A percentile compares a stretch with the other conserved stretches of the same genome.
phyloP scores from a whole-genome alignment of 352 stramenopile genomes.

The Phytophthora foliorum region DNA sequence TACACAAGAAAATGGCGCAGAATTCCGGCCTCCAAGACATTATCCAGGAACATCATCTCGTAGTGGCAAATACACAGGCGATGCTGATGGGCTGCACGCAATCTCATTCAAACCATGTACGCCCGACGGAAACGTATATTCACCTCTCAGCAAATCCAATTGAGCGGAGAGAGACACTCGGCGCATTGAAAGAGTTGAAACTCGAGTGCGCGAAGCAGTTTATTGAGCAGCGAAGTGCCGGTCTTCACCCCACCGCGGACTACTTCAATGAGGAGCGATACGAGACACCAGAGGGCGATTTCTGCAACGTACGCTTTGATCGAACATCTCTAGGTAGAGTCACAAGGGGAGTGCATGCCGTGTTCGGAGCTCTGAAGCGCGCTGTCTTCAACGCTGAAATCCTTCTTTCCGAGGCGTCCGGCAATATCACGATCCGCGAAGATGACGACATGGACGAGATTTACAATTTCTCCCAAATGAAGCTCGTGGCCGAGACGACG shows the following conservation, averaged over 20 bases:
- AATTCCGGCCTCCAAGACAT: constrained; percentile 14
- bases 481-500: constrained; percentile 29
- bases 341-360: constrained; percentile 21
- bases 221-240: constrained; percentile 47
- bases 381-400: constrained; percentile 45
- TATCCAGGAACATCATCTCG: constrained; percentile 27
- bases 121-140: constrained; percentile 50
- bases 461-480: constrained; percentile 28
- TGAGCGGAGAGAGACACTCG: constrained; percentile 31
- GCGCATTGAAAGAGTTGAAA: constrained; percentile 44
- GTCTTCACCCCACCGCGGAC: constrained; percentile 37
- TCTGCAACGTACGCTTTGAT: constrained; percentile 56
- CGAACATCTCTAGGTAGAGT: constrained; percentile 30
- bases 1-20: not conserved
- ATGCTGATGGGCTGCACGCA: constrained; percentile 18
- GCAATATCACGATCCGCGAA: constrained; percentile 43
- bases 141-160: constrained; percentile 33
- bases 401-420: constrained; percentile 37
- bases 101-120: constrained; percentile 17
- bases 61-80: constrained; percentile 10
- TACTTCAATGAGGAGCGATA: constrained; percentile 41
- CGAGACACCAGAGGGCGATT: constrained; percentile 47
- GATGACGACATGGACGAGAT: constrained; percentile 38
- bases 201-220: constrained; percentile 48
- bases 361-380: constrained; percentile 34